Evolutionary conservation across 257 asterid species (phyloP).

Genomic region (Solanum sejunctum): DNA sequence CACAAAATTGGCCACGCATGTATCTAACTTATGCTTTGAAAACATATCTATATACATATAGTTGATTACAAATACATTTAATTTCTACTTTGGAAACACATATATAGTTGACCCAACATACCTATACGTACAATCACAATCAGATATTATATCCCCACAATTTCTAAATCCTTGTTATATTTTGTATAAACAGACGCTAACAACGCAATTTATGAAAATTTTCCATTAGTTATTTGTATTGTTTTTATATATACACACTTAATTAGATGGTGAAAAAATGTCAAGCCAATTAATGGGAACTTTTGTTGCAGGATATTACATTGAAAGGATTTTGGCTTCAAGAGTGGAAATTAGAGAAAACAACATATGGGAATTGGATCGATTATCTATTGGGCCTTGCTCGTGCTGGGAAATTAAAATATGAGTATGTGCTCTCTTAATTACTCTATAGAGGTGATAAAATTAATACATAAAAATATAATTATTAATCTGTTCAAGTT

Average conservation of each 20-base stretch:
- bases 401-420: slow-evolving; percentile 53
- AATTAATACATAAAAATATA: background rate
- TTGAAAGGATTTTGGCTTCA: slow-evolving; percentile 94
- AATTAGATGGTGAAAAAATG: background rate
- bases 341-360: slow-evolving; percentile 44
- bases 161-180: background rate
- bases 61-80: too few relatives aligned
- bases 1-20: too few relatives aligned
- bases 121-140: background rate
- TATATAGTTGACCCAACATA: background rate
- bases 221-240: background rate
- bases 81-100: too few relatives aligned
- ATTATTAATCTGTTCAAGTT: background rate
- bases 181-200: background rate
- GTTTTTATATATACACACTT: background rate
- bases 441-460: background rate
- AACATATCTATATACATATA: too few relatives aligned
- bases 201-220: background rate
- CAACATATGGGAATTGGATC: slow-evolving; percentile 52
- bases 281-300: background rate
- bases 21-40: too few relatives aligned
- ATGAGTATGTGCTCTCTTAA: slow-evolving; percentile 39
- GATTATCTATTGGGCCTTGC: slow-evolving; percentile 58
- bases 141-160: background rate
- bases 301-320: slow-evolving; percentile 44